Base-by-base conservation (phyloP, 257 asterid genomes). In the Nicotiana attenuata region DNA sequence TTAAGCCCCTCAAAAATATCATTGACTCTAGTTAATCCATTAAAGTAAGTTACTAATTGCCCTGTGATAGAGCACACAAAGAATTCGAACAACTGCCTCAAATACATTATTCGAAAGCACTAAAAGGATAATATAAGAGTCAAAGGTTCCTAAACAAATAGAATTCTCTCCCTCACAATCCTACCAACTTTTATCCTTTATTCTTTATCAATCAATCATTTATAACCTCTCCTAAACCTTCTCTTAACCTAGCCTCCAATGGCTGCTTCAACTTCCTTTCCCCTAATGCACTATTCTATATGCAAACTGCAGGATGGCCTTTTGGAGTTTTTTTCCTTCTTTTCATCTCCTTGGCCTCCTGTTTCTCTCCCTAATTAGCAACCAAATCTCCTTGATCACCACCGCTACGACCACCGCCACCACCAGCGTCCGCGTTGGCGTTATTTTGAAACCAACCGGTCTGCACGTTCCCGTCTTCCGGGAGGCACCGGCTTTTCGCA, bases 401-500 rank as follows among this genome's bases (percentile, higher is more conserved):
- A 8, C 81, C 83, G 4, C 82, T 52, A 10, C 75, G 47, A 35
- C 5, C 50, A 33, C 60, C 50, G 15, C 53, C 65, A 10, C 87
- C 82, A 79, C 79, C 63, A 11, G 4, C 28, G 7, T 69, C 4
- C 79, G 14, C 7, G 24, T 24, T 50, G 79, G 45, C 5, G 17
- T 75, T 19, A 75, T 75, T 22, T 47, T 24, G 41, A 75, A 50
- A 75, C 26, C 79, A 3, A 14, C 63, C 0, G 16, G 17, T 16
- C 65, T 86, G 0, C 81, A 77, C 61, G 82, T 77, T n/a, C 83
- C 89, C 0, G 8, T 76, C n/a, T 92, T 92, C 75, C 91, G 88
- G 6, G 97, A 91, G 65, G 97, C 96, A n/a, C 95, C 93, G 2
- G 91, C 91, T 19, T 91, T 92, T 76, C 90, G 86, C 26, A 92